Percentiles rank a stretch among this genome's conserved stretches.
These are phyloP conservation scores for Beauveria scarabaeidicola DNA, from an alignment of 2,329 filamentous ascomycete genomes.

Conservation along the genomic window DNA sequence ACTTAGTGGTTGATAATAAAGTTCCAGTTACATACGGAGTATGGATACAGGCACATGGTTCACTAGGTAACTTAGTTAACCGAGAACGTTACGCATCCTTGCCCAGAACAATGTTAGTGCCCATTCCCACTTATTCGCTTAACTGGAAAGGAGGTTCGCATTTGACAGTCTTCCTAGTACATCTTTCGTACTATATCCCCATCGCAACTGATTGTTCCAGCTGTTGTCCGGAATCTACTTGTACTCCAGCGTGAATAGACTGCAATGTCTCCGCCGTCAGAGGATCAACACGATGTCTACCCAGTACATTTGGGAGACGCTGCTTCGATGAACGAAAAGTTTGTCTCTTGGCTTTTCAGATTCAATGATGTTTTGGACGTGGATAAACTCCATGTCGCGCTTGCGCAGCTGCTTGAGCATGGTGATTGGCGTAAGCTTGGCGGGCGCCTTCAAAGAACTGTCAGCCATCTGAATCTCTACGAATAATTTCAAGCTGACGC, in stretches of 20 bases:
- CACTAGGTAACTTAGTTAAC: background rate
- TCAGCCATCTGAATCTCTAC: background rate
- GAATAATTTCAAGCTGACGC: background rate
- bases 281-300: constrained; percentile 17
- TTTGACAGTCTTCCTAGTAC: background rate
- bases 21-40: background rate
- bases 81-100: background rate
- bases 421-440: constrained; percentile 40
- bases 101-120: background rate
- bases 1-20: background rate
- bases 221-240: background rate
- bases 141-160: background rate
- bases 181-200: background rate
- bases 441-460: constrained; percentile 26
- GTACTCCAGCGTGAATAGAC: background rate
- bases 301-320: constrained; percentile 27
- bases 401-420: constrained; percentile 30
- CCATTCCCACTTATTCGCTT: background rate
- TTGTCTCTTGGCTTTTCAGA: constrained; percentile 27
- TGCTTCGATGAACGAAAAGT: constrained; percentile 17
- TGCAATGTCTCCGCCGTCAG: background rate
- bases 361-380: constrained; percentile 40
- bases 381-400: constrained; percentile 26
- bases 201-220: background rate
- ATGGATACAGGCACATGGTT: background rate